phyloP scores from a whole-genome alignment of 176 grass and related monocot genomes.

The Typha latifolia region DNA sequence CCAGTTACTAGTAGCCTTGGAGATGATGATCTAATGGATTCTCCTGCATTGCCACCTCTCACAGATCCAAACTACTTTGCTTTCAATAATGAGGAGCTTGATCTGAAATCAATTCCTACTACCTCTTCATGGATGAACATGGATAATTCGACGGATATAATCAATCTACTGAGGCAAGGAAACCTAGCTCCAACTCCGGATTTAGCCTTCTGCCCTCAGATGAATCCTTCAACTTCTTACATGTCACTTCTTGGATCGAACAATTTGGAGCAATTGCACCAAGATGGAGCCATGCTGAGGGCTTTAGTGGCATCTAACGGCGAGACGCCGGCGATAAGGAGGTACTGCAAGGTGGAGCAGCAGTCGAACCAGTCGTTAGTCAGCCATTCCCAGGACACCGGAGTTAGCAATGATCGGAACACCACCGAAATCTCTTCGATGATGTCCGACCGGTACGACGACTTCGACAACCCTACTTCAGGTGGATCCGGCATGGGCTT shows the following conservation, averaged over 20 bases:
- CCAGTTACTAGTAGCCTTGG: constrained; percentile 32
- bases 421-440: neutral
- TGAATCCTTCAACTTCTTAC: neutral
- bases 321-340: neutral
- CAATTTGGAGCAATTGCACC: neutral
- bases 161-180: neutral
- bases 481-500: neutral
- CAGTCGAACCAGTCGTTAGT: neutral
- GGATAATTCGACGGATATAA: neutral
- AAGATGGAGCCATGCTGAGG: neutral
- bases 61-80: constrained; percentile 18
- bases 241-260: neutral
- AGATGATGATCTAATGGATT: constrained; percentile 35
- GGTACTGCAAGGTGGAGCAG: neutral
- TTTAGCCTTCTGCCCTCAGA: neutral
- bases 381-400: neutral
- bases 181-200: neutral
- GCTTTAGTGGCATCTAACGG: neutral
- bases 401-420: neutral
- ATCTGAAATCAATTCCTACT: neutral
- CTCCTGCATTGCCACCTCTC: constrained; percentile 52
- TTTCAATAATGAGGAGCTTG: neutral
- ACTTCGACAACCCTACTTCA: neutral
- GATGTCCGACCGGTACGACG: neutral
- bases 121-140: constrained; percentile 1